These are phyloP conservation scores for Aspergillus sp. DNA, from an alignment of 2,329 filamentous ascomycete genomes.

Conservation along the genomic window DNA sequence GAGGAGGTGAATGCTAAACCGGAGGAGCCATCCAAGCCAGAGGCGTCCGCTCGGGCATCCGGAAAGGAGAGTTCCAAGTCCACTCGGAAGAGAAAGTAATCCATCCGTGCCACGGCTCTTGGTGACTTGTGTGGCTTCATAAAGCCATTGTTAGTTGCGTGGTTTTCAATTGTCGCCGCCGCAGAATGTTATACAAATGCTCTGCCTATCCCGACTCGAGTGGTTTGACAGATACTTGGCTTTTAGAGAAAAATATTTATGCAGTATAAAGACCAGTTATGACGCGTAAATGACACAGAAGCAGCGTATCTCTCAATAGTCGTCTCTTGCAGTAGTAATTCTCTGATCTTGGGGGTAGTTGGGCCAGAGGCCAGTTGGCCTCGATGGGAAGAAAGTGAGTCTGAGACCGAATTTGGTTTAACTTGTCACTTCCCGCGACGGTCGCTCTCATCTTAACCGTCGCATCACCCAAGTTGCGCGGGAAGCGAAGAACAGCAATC, in stretches of 20 bases:
- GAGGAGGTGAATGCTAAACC: conserved; percentile 44
- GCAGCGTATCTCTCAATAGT: background rate
- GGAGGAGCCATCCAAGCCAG: conserved; percentile 7
- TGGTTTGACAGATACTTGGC: background rate
- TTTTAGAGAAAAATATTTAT: background rate
- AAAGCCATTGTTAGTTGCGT: background rate
- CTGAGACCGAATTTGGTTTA: background rate
- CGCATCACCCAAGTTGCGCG: background rate
- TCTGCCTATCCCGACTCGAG: background rate
- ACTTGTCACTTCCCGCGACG: conserved; percentile 11
- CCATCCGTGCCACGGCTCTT: background rate
- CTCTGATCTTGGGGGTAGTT: too few relatives aligned
- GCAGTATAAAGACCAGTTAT: background rate
- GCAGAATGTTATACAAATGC: background rate
- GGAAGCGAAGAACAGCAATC: background rate
- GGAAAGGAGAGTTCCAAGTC: conserved; percentile 27
- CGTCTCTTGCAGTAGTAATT: background rate
- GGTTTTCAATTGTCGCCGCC: background rate
- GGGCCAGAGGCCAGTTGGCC: background rate
- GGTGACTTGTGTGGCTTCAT: background rate
- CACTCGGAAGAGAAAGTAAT: conserved; percentile 37
- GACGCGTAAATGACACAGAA: background rate
- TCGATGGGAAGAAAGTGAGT: background rate
- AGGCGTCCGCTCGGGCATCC: conserved; percentile 26
- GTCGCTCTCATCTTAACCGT: background rate